phyloP scores from a whole-genome alignment of 768 basidiomycete genomes.

The Leccinum obscurum region DNA sequence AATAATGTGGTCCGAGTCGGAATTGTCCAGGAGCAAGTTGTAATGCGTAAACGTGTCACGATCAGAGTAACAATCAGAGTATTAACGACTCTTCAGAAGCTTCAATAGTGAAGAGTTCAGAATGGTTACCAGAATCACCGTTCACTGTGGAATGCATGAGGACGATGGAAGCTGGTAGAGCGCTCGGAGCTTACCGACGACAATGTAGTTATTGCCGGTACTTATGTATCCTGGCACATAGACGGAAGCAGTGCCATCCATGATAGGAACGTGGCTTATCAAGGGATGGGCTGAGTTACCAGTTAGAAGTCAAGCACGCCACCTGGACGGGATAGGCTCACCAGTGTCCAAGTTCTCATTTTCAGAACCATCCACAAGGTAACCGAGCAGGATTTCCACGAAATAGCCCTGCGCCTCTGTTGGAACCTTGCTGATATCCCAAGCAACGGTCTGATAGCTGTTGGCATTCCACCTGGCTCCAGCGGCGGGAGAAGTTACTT shows the following conservation, averaged over 20 bases:
- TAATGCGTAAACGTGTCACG: background rate
- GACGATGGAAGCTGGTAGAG: background rate
- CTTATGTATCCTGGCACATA: constrained; percentile 49
- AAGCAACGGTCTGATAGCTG: constrained; percentile 40
- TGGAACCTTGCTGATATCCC: constrained; percentile 43
- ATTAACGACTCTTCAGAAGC: background rate
- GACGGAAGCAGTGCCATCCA: constrained; percentile 42
- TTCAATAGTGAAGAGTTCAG: constrained; percentile 57
- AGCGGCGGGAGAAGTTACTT: constrained; percentile 40
- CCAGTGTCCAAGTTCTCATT: constrained; percentile 50
- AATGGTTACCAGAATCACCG: constrained; percentile 67
- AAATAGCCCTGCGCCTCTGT: constrained; percentile 32
- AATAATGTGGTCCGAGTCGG: background rate
- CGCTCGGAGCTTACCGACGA: constrained; percentile 53
- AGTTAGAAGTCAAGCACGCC: constrained; percentile 8
- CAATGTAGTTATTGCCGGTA: constrained; percentile 50
- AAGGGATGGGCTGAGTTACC: constrained; percentile 51
- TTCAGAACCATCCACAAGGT: constrained; percentile 27
- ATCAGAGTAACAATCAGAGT: background rate
- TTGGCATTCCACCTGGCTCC: constrained; percentile 39
- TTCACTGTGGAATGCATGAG: constrained; percentile 43
- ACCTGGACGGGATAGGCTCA: constrained; percentile 28
- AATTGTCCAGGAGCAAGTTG: background rate
- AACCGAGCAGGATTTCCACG: constrained; percentile 49
- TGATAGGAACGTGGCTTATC: constrained; percentile 54